Evolutionary conservation across 2,329 filamentous ascomycete species (phyloP).

Genomic region (Pyrenochaeta sp.): DNA sequence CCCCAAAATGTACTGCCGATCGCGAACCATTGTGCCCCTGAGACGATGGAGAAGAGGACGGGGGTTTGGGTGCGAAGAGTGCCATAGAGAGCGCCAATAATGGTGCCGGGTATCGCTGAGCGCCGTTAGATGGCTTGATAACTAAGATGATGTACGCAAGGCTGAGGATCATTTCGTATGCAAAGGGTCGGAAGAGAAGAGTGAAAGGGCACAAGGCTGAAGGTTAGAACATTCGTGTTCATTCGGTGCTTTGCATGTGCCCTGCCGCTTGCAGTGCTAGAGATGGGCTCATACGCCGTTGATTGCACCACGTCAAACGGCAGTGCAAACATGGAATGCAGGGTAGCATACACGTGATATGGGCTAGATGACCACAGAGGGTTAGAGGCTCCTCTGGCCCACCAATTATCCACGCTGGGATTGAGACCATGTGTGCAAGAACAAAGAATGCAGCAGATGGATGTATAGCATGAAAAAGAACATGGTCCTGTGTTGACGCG

Average conservation of each 20-base stretch:
- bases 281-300: too few species aligned
- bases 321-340: too few species aligned
- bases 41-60: slow-evolving; percentile 73
- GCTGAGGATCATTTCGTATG: background rate
- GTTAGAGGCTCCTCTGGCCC: too few species aligned
- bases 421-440: background rate
- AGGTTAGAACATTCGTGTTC: too few species aligned
- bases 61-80: slow-evolving; percentile 71
- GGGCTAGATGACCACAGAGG: too few species aligned
- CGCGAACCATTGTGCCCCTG: slow-evolving; percentile 82
- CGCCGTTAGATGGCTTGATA: slow-evolving; percentile 19
- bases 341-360: too few species aligned
- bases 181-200: background rate
- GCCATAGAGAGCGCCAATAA: slow-evolving; percentile 55
- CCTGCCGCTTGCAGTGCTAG: too few species aligned
- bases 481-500: background rate
- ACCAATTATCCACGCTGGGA: too few species aligned
- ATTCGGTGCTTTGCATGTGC: too few species aligned
- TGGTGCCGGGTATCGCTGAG: slow-evolving; percentile 71
- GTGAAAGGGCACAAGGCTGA: too few species aligned
- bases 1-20: slow-evolving; percentile 81
- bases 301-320: too few species aligned
- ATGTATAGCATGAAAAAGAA: background rate
- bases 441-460: background rate
- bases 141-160: background rate